Conservation (phyloP, 2,329 filamentous ascomycete species). For the Fusarium protoensiforme region DNA sequence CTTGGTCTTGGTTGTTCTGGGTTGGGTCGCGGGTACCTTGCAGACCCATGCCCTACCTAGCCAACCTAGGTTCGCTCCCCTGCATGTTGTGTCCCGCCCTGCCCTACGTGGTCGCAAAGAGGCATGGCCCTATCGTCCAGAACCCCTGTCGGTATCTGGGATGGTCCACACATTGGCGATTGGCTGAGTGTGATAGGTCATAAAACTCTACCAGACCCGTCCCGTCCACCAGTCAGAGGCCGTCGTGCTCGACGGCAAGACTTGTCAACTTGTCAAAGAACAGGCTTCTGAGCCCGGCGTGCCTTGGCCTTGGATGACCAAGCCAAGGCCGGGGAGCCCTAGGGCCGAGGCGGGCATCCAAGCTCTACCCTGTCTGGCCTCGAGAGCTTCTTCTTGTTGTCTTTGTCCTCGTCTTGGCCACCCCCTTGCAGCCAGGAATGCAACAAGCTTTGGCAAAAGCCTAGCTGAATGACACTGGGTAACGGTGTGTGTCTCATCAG, state of each 20-base stretch:
- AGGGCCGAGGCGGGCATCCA: background rate
- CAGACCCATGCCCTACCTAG: slow-evolving; percentile 27
- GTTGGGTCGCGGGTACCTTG: slow-evolving; percentile 42
- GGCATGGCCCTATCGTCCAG: background rate
- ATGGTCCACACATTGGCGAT: slow-evolving; percentile 1
- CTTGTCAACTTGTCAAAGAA: slow-evolving; percentile 15
- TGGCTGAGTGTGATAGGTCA: slow-evolving; percentile 21
- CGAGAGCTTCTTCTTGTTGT: slow-evolving; percentile 12
- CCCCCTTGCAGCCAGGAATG: slow-evolving; percentile 26
- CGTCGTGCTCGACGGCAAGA: slow-evolving; percentile 6
- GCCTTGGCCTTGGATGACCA: background rate
- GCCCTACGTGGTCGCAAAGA: slow-evolving; percentile 24
- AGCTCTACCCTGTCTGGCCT: background rate
- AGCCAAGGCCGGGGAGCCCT: background rate
- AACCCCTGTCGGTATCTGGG: background rate
- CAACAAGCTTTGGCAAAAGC: slow-evolving; percentile 22
- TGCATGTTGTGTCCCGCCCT: background rate
- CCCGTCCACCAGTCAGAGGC: slow-evolving; percentile 4
- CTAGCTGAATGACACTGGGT: background rate
- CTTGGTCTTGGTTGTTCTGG: slow-evolving; percentile 1
- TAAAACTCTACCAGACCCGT: slow-evolving; percentile 14
- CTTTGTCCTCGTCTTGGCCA: slow-evolving; percentile 9
- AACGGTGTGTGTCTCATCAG: slow-evolving; percentile 8
- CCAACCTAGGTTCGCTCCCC: background rate
- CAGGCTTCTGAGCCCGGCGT: slow-evolving; percentile 1